A percentile compares a stretch with the other conserved stretches of the same genome.
phyloP scores from a whole-genome alignment of 2,329 filamentous ascomycete species.

The Knufia fluminis region DNA sequence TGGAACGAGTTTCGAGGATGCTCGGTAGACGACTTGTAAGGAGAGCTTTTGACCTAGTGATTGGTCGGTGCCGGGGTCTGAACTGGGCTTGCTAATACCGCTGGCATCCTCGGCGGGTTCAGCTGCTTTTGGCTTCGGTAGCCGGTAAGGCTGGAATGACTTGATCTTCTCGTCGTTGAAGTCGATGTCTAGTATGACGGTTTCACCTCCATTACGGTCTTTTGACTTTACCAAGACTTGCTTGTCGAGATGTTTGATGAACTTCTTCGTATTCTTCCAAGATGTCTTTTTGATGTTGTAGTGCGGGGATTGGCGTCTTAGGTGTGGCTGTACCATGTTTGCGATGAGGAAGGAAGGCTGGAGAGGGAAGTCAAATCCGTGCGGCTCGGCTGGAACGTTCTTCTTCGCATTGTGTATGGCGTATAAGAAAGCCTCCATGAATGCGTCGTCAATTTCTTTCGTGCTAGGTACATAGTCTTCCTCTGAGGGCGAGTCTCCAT shows the following conservation, averaged over 20 bases:
- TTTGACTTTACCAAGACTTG: conserved; percentile 54
- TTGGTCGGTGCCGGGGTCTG: conserved; percentile 29
- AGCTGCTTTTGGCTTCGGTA: conserved; percentile 49
- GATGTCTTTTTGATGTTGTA: conserved; percentile 62
- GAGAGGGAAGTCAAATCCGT: conserved; percentile 53
- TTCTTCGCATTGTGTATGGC: conserved; percentile 52
- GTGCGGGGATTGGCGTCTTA: conserved; percentile 50
- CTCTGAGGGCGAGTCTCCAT: conserved; percentile 1
- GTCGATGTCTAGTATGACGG: conserved; percentile 55
- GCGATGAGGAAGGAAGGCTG: conserved; percentile 56
- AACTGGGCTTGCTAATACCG: conserved; percentile 27
- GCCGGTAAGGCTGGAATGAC: conserved; percentile 52
- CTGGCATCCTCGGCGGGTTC: conserved; percentile 30
- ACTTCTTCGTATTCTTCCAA: conserved; percentile 62
- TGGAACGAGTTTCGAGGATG: conserved; percentile 49
- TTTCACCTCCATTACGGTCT: conserved; percentile 55
- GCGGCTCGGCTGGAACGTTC: conserved; percentile 42
- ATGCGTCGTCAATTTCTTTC: conserved; percentile 58
- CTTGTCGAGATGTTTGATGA: conserved; percentile 60
- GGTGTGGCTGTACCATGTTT: conserved; percentile 55
- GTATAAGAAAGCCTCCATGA: conserved; percentile 55
- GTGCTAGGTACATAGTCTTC: conserved; percentile 47
- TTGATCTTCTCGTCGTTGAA: conserved; percentile 48
- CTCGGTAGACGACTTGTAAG: conserved; percentile 46
- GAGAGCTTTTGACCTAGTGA: conserved; percentile 34